Base-by-base conservation (phyloP, 225 moss, liverwort and hornwort species). In the Sphagnum contortum region DNA sequence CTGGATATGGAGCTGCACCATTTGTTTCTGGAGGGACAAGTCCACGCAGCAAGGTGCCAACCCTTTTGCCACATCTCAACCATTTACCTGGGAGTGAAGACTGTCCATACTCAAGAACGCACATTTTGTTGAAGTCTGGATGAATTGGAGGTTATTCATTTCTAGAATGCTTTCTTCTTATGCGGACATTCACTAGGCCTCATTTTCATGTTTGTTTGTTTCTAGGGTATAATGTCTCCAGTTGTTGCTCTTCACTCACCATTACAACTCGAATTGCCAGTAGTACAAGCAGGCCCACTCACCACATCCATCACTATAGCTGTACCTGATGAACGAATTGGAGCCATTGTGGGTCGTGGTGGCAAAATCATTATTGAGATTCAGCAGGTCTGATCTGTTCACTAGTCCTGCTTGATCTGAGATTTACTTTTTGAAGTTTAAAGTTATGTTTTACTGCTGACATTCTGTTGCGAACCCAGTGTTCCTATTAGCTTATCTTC, bases 261-360 rank as follows among this genome's bases (percentile, higher is more conserved):
- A 50, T 55, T 83, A 5, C 83, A 79, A 66, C 69, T 83, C 48
- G 79, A 75, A 5, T 69, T 83, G 45, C 83, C 83, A 13, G 76
- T 83, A 63, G 69, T 83, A 49, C 75, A 76, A 71, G 76, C 79
- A 12, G 83, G 83, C 14, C 83, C 83, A 12, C 55, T 83, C 3
- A 83, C 79, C 10, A 83, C 83, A 29, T 83, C 79, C 50, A 64
- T 83, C 12, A 83, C 79, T 49, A 73, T 83, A 12, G 83, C 79
- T 69, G 83, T 83, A 58, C 83, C 83, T 63, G 83, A 83, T 69
- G 79, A 76, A 55, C 79, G 73, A 54, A 79, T 83, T 66, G 83
- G 83, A 46, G 79, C 76, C 45, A 76, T 83, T 62, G 83, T 83
- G 61, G 83, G 83, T 55, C 79, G 83, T 59, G 83, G 70, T 59